Base-by-base conservation (phyloP, 768 basidiomycete species). In the Pisolithus marmoratus region DNA sequence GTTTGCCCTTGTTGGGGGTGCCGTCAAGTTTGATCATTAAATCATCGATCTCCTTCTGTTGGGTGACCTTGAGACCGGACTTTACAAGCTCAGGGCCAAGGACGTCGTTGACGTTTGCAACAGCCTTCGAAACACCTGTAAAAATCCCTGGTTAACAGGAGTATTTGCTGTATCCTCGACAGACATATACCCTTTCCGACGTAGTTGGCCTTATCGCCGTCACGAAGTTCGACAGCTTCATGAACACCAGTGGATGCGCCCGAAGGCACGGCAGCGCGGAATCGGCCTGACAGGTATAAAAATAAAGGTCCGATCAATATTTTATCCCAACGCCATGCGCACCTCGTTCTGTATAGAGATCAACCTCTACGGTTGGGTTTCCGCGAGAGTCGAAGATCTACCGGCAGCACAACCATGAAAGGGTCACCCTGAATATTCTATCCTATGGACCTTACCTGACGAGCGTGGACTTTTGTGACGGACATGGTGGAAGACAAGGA, bases 341-440 rank as follows among this genome's bases (percentile, higher is more conserved):
- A 90, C 93, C 94, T 80, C 93, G 92, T 38, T 66, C 80, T 55
- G 94, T 97, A 81, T 80, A 68, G 64, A 94, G 74, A 69, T 94
- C 91, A 68, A 93, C 91, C 74, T 93, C 94, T 67, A 96, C 91
- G 64, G 94, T 95, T 63, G 90, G 93, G 81, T 97, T 94, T 63
- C 94, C 94, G 67, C 95, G 92, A 67, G 94, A 97, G 81, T 98
- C 95, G 71, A 96, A 98, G 84, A 98, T 95, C 95, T 97, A 64
- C 24, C 23, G 41, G 54, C 55, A 50, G 20, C 37, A 31, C 17
- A n/a, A 5, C 14, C 5, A 23, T 43, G 26, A 46, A 23, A 22
- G 2, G 8, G 15, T 34, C 29, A 27, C 36, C 49, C 38, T 54
- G 41, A 40, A 51, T 14, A 34, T 34, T 49, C 31, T 22, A 22